These are phyloP conservation scores for Solanum paucissectum DNA, from an alignment of 257 asterid genomes.

Conservation along the genomic window DNA sequence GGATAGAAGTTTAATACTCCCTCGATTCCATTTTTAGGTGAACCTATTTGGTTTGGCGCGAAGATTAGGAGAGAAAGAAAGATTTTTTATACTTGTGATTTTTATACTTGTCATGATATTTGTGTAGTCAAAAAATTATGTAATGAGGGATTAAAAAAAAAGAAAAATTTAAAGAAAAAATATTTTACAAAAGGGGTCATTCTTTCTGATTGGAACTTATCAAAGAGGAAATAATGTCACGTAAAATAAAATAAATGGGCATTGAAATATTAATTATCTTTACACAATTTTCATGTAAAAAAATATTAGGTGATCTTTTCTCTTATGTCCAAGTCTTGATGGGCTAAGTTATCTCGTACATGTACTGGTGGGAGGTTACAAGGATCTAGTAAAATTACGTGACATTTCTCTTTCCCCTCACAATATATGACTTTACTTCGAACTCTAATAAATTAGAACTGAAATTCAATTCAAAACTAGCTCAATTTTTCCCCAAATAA, in stretches of 20 bases:
- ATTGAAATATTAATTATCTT: not conserved
- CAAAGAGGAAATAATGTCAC: not conserved
- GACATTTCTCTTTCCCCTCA: too few species aligned
- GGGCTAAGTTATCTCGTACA: too few species aligned
- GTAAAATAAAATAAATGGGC: not conserved
- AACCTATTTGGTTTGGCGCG: not conserved
- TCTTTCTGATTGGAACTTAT: not conserved
- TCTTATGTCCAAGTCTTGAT: not conserved
- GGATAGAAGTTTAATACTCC: not conserved
- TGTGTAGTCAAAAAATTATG: not conserved
- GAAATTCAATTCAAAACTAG: not conserved
- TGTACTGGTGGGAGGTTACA: too few species aligned
- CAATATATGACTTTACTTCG: too few species aligned
- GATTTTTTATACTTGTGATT: not conserved
- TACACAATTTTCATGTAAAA: too few species aligned
- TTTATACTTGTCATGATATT: not conserved
- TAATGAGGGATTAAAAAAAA: not conserved
- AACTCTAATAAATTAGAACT: fast-evolving
- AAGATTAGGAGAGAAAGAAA: not conserved
- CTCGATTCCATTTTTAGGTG: not conserved
- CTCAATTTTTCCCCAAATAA: not conserved
- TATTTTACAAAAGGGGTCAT: not conserved
- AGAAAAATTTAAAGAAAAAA: not conserved
- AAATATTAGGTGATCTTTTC: too few species aligned
- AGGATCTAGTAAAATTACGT: not conserved